Evolutionary conservation across 768 basidiomycete species (phyloP).

Genomic region (Amanita brunnescens): DNA sequence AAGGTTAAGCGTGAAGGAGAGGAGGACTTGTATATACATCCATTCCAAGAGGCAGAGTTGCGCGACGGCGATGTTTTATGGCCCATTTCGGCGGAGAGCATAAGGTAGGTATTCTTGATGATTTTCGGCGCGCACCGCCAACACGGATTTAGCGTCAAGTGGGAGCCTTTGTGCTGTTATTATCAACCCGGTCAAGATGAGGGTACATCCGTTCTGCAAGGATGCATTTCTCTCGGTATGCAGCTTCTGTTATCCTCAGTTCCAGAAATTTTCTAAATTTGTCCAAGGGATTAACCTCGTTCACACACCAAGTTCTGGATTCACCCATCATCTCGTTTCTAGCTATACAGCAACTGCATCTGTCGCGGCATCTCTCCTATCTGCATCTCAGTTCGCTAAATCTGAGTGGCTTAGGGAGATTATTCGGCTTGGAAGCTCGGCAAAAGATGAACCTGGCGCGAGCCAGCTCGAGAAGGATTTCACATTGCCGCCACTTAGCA

Average conservation of each 20-base stretch:
- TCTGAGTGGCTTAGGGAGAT: constrained; percentile 61
- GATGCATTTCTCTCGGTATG: constrained; percentile 49
- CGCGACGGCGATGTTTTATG: constrained; percentile 28
- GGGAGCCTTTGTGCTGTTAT: constrained; percentile 45
- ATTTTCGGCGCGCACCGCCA: background rate
- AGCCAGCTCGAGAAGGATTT: constrained; percentile 44
- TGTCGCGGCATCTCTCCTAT: constrained; percentile 52
- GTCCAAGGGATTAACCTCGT: constrained; percentile 54
- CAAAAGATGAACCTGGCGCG: constrained; percentile 22
- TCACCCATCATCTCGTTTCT: constrained; percentile 59
- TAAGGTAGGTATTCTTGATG: background rate
- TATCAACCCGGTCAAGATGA: constrained; percentile 27
- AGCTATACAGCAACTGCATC: constrained; percentile 39
- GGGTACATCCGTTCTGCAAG: constrained; percentile 26
- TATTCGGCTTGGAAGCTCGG: constrained; percentile 37
- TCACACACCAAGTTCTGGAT: constrained; percentile 30
- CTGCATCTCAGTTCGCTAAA: constrained; percentile 50
- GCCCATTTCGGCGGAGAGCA: background rate
- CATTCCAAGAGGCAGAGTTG: constrained; percentile 31
- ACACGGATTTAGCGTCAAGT: constrained; percentile 31
- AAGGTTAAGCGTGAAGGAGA: constrained; percentile 33
- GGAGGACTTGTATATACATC: constrained; percentile 24
- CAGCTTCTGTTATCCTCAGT: background rate
- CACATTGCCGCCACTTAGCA: constrained; percentile 38
- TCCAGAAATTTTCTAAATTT: background rate